A percentile compares a stretch with the other conserved stretches of the same genome.
Conservation (phyloP, 1,284 basidiomycete genomes). For the Fomitopsis palustris region DNA sequence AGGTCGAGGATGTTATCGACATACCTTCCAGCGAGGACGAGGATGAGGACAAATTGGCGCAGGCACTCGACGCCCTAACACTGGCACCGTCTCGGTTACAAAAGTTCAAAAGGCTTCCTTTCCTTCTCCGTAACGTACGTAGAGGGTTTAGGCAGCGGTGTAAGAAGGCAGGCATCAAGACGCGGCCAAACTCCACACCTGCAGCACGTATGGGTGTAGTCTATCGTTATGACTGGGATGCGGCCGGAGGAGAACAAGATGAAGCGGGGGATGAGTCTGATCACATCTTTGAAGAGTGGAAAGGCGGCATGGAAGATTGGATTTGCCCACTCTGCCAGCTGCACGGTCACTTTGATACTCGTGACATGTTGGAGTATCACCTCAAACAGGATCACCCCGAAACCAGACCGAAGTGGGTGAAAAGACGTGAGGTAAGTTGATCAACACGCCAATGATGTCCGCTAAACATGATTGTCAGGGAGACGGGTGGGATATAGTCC, state of each 20-base stretch:
- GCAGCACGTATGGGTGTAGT: constrained; percentile 25
- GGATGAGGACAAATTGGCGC: constrained; percentile 25
- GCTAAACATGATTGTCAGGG: constrained; percentile 2
- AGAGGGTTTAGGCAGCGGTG: constrained; percentile 26
- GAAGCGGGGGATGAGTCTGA: constrained; percentile 9
- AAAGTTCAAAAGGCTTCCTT: constrained; percentile 38
- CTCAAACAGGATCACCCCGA: constrained; percentile 52
- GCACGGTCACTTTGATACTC: constrained; percentile 44
- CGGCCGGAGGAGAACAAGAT: constrained; percentile 1
- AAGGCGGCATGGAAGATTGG: constrained; percentile 34
- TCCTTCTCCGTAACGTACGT: constrained; percentile 47
- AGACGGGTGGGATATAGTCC: constrained; percentile 13
- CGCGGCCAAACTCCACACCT: constrained; percentile 13
- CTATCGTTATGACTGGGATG: constrained; percentile 22
- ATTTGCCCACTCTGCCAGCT: constrained; percentile 61
- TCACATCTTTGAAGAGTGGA: constrained; percentile 12
- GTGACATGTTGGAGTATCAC: constrained; percentile 50
- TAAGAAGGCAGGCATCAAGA: constrained; percentile 11
- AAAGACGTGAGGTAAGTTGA: constrained; percentile 7
- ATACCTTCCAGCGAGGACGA: constrained; percentile 4
- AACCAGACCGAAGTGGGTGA: constrained; percentile 40
- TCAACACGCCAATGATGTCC: neutral
- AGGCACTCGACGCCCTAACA: constrained; percentile 30
- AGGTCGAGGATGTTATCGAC: constrained; percentile 9
- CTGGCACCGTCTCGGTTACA: constrained; percentile 20